Base-by-base conservation (phyloP, 2,329 filamentous ascomycete genomes). In the Aspergillus candidus region DNA sequence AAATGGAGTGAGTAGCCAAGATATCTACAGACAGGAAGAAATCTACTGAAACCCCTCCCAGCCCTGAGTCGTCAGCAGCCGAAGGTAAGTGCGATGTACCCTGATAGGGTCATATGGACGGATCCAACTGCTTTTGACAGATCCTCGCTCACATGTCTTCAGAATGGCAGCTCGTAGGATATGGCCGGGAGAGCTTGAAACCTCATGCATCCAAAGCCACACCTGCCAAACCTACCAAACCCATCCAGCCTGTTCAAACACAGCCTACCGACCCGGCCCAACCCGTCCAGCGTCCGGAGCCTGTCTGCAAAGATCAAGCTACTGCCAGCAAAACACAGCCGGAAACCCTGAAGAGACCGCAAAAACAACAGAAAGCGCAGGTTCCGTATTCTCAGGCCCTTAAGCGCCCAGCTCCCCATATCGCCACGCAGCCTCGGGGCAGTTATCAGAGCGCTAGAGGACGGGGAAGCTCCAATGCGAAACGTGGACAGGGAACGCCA, bases 81-180 rank as follows among this genome's bases (percentile, higher is more conserved):
- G 44, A 54, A 51, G 57, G 57, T 58, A 54, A 37, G 38, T 39
- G n/a, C 22, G 11, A 4, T 31, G 15, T 15, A n/a, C 8, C 22
- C 22, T 27, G 22, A 27, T 7, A 6, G 22, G 4, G 6, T 27
- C 22, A 13, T 30, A 6, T 11, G 17, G 4, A 8, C 14, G 27
- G 10, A 27, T 27, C 8, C 22, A 4, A 27, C 7, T 10, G 3
- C 8, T 10, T 10, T 3, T 10, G 6, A 27, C 7, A 27, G 2
- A 10, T 10, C 7, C 41, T 44, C 29, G 35, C 11, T 32, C n/a
- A 47, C 14, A 4, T 7, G 4, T 7, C 18, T 35, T 15, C 32
- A 59, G 57, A 58, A 47, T 59, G 57, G 57, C 33, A 47, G 32
- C 40, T 59, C 4, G 48, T 48, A 15, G 55, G 54, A 1, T 57